Evolutionary conservation across 148 eudicot species (phyloP).

Genomic region (Heliosperma pusillum): DNA sequence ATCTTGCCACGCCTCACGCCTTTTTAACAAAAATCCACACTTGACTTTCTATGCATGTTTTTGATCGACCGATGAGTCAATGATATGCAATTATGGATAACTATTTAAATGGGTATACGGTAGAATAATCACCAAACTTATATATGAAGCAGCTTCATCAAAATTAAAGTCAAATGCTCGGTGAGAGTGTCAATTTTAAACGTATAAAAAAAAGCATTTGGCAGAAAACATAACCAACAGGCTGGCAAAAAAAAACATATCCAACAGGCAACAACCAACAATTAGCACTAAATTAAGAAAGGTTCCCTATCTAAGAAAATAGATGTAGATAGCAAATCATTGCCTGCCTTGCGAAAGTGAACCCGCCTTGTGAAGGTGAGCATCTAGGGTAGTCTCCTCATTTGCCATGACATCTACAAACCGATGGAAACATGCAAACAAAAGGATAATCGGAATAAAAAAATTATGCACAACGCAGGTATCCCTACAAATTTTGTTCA

Average conservation of each 20-base stretch:
- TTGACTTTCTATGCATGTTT: not conserved
- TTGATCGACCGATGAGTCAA: not conserved
- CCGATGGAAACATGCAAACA: constrained; percentile 87
- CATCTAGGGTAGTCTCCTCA: constrained; percentile 79
- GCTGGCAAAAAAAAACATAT: not conserved
- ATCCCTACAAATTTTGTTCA: constrained; percentile 30
- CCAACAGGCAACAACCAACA: not conserved
- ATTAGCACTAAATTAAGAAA: constrained; percentile 14
- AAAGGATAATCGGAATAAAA: constrained; percentile 69
- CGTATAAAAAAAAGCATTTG: too few relatives aligned
- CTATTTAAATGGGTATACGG: too few relatives aligned
- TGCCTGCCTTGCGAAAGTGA: constrained; percentile 86
- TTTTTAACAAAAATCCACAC: not conserved
- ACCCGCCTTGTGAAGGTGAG: constrained; percentile 77
- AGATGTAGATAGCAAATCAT: constrained; percentile 59
- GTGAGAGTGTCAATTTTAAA: constrained; percentile 2
- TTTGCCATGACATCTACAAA: constrained; percentile 90
- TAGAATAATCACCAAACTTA: not conserved
- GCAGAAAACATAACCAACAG: too few relatives aligned
- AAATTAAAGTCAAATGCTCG: not conserved
- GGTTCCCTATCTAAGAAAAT: constrained; percentile 31
- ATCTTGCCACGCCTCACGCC: not conserved
- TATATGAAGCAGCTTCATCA: not conserved
- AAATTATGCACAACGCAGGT: constrained; percentile 28
- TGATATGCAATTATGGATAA: not conserved